These are phyloP conservation scores for Byssoonygena ceratinophila DNA, from an alignment of 2,329 filamentous ascomycete genomes.

Conservation along the genomic window DNA sequence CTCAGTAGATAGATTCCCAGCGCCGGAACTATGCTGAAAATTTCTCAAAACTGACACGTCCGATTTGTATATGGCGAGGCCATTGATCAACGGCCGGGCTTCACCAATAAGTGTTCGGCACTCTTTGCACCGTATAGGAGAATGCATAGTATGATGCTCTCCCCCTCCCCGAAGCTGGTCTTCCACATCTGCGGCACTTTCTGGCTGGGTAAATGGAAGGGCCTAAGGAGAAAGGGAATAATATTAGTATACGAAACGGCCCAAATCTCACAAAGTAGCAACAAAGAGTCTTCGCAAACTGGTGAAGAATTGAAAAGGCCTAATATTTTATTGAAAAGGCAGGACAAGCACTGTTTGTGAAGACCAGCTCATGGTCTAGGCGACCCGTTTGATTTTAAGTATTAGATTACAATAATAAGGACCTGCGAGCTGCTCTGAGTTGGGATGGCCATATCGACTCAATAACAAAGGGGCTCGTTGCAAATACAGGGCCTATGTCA, in stretches of 20 bases:
- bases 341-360: no score
- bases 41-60: constrained; percentile 27
- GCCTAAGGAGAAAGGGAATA: background rate
- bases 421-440: background rate
- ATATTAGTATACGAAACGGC: background rate
- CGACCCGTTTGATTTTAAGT: no score
- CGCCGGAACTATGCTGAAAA: constrained; percentile 1
- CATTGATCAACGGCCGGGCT: constrained; percentile 28
- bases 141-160: background rate
- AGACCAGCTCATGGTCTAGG: no score
- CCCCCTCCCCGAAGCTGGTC: background rate
- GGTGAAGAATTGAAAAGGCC: background rate
- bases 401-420: no score
- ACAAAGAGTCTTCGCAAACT: background rate
- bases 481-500: background rate
- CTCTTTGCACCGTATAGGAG: constrained; percentile 22
- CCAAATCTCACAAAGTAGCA: background rate
- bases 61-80: constrained; percentile 42
- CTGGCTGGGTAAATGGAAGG: background rate
- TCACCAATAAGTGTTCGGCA: constrained; percentile 28
- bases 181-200: background rate
- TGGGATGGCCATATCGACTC: background rate
- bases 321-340: no score
- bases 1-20: constrained; percentile 20
- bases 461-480: background rate